Evolutionary conservation across 768 basidiomycete genomes (phyloP), one percentile per base, ranked within the genome.

Genomic region (Kwoniella sp.): DNA sequence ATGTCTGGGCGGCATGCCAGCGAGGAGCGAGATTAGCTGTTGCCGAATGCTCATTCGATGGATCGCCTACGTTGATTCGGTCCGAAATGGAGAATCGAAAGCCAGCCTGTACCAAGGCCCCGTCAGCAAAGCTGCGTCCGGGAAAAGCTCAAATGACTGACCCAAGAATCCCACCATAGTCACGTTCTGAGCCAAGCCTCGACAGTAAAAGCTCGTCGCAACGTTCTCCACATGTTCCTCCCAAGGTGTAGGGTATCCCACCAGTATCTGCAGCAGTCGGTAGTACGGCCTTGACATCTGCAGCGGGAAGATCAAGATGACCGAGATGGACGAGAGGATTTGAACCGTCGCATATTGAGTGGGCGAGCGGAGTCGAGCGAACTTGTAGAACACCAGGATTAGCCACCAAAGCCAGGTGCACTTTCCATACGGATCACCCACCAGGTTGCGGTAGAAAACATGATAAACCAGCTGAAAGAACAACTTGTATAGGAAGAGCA

Each of bases 131-230:
- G 37, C 50, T 36, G 31, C 33, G 23, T 33, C 7, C 11, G n/a
- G n/a, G n/a, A n/a, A n/a, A n/a, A n/a, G 19, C 15, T 27, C n/a
- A n/a, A 2, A 3, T 5, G 1, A 50, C 52, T 46, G 26, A 59
- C 53, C 55, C 25, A 67, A 40, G 23, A 69, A 70, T 27, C 67
- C 61, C 14, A 75, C 63, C 60, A 68, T 75, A 0, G 75, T 76
- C 3, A 77, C 74, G 45, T 76, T 76, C 52, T 78, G 76, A 17
- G 76, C 74, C n/a, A 78, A 48, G 32, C 76, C 73, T 7, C 77
- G 56, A 11, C 76, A 62, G 44, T 77, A 77, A 22, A 77, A 72
- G 34, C 65, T 70, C 8, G 70, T 72, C 1, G 72, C 71, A 1
- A 74, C 57, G 14, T 57, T 62, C n/a, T 77, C 72, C 1, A 64